phyloP scores from a whole-genome alignment of 352 stramenopile genomes.

The Globisporangium okanoganense region DNA sequence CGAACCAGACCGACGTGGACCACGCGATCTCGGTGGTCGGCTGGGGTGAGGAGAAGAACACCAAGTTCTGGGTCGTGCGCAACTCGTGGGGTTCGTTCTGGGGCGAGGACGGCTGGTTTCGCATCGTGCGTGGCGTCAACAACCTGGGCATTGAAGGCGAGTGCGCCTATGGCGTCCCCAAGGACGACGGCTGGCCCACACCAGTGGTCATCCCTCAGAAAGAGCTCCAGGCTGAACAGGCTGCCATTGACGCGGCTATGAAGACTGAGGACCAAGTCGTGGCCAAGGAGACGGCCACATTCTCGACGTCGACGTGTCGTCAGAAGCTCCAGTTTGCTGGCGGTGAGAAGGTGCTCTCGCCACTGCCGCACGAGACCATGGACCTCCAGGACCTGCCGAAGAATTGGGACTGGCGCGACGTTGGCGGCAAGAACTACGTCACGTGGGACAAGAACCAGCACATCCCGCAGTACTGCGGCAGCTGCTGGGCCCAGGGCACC shows the following conservation, averaged over 20 bases:
- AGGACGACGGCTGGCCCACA: slow-evolving; percentile 74
- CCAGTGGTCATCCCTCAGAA: slow-evolving; percentile 6
- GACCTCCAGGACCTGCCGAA: slow-evolving; percentile 85
- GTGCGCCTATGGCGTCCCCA: slow-evolving; percentile 91
- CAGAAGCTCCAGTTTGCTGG: slow-evolving; percentile 59
- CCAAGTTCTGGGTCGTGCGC: slow-evolving; percentile 95
- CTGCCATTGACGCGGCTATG: not conserved
- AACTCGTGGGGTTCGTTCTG: slow-evolving; percentile 95
- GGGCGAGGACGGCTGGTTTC: slow-evolving; percentile 96
- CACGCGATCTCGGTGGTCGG: slow-evolving; percentile 96
- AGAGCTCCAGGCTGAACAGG: slow-evolving; percentile 17
- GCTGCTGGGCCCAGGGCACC: slow-evolving; percentile 90
- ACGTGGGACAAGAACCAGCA: slow-evolving; percentile 99
- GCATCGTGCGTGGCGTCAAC: slow-evolving; percentile 89
- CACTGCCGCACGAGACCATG: slow-evolving; percentile 75
- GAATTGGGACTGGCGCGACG: slow-evolving; percentile 93
- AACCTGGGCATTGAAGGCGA: slow-evolving; percentile 92
- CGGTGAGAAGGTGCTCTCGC: slow-evolving; percentile 67
- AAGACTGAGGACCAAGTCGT: slow-evolving; percentile 7
- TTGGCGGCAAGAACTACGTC: slow-evolving; percentile 93
- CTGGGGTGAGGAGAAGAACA: slow-evolving; percentile 88
- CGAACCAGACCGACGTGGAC: slow-evolving; percentile 54
- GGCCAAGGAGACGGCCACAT: slow-evolving; percentile 17
- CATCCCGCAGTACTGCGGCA: slow-evolving; percentile 93
- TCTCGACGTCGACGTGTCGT: slow-evolving; percentile 40